These are phyloP conservation scores for Starmerella davenportii DNA, from an alignment of 805 yeast genomes.

Conservation along the genomic window DNA sequence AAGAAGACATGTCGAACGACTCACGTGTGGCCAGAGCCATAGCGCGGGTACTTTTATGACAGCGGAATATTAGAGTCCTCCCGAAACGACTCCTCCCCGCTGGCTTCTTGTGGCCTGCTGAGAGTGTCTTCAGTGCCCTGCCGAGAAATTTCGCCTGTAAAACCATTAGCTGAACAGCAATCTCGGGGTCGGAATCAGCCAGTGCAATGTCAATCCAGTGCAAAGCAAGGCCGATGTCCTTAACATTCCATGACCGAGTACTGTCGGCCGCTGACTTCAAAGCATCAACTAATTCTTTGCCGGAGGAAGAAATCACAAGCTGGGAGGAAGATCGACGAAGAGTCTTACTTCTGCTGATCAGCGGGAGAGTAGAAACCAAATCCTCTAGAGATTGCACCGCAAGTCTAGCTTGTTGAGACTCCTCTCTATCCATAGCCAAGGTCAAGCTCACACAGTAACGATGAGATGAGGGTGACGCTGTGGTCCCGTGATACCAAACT, in stretches of 20 bases:
- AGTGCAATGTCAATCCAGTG: slow-evolving; percentile 5
- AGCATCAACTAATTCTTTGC: background rate
- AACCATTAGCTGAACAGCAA: slow-evolving; percentile 1
- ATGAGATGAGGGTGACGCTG: too few species aligned
- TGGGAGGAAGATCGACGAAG: slow-evolving; percentile 1
- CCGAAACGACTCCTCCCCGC: background rate
- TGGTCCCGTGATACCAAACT: too few species aligned
- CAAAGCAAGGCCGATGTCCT: slow-evolving; percentile 5
- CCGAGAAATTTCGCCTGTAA: slow-evolving; percentile 1
- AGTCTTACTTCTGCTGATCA: slow-evolving; percentile 4
- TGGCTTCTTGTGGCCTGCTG: background rate
- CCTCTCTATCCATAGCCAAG: too few species aligned
- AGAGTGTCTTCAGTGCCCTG: background rate
- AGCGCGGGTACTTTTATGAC: background rate
- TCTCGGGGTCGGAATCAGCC: background rate
- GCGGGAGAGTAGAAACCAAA: slow-evolving; percentile 1
- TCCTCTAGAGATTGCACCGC: background rate
- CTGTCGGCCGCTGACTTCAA: background rate
- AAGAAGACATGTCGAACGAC: background rate
- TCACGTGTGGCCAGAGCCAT: background rate
- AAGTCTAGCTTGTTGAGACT: too few species aligned
- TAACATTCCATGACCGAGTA: slow-evolving; percentile 1
- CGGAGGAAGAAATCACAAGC: background rate
- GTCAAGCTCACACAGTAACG: too few species aligned
- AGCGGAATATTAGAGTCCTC: slow-evolving; percentile 1